Base-by-base conservation (phyloP, 164 flowering plant genomes). In the Paratinospora sagittata region DNA sequence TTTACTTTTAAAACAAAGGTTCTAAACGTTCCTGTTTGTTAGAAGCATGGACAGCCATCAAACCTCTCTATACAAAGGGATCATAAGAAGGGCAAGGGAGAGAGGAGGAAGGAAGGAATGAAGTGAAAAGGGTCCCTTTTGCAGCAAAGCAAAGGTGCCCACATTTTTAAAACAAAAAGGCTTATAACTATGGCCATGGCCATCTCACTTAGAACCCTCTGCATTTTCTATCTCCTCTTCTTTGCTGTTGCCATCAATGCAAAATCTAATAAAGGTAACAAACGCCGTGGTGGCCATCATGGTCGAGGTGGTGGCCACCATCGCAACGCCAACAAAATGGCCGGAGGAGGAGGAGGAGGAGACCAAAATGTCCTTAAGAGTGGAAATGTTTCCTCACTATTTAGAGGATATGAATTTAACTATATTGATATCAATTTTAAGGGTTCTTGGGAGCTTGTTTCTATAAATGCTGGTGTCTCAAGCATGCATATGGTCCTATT, bases 401-500 rank as follows among this genome's bases (percentile, higher is more conserved):
- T n/a, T 27, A n/a, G 37, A 30, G 66, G 21, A 27, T 17, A 8
- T 23, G 30, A 72, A 9, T 7, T 24, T 17, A 66, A 41, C 34
- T 79, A 52, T 8, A 62, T 58, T 21, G 77, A 26, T 36, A 79
- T 79, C 3, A 5, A 10, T 0, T 80, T 21, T 17, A 43, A 10
- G n/a, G 94, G 97, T 0, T 1, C 8, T 1, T 92, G 96, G 97
- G 84, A 83, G 75, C 12, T 90, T 12, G 74, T 69, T 45, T 47
- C 72, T 2, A 3, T 8, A 6, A 80, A 82, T 67, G 78, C 92
- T 0, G 89, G 91, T 3, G 85, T 89, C 10, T 81, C 94, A 0
- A 85, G 89, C 61, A 92, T 92, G 96, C 96, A 92, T 33, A 1
- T 86, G 12, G 73, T 72, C n/a, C 36, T 90, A 64, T 41, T 90